These are phyloP conservation scores for Lenwebbia sp. DNA, from an alignment of 345 rosid species.

Conservation along the genomic window DNA sequence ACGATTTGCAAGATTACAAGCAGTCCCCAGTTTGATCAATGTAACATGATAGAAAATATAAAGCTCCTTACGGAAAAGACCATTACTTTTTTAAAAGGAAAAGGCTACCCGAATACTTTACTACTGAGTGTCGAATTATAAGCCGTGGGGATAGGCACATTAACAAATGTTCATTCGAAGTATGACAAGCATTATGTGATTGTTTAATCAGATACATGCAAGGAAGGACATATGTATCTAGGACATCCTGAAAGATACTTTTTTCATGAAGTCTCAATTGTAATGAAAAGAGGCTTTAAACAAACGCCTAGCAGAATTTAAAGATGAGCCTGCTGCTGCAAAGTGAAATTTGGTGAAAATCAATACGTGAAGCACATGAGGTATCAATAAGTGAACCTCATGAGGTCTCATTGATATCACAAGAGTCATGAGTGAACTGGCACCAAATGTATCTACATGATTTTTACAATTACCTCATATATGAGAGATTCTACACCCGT, in stretches of 20 bases:
- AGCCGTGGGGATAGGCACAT: neutral
- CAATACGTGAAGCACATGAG: neutral
- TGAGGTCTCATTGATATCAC: neutral
- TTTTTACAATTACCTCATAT: conserved; percentile 44
- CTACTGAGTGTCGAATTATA: neutral
- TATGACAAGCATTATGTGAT: neutral
- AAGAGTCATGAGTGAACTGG: neutral
- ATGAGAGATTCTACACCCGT: conserved; percentile 55
- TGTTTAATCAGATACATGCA: neutral
- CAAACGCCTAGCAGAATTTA: neutral
- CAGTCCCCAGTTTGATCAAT: neutral
- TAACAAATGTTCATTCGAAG: neutral
- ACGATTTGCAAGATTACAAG: neutral
- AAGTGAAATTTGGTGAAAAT: neutral
- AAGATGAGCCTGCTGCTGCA: neutral
- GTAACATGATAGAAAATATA: neutral
- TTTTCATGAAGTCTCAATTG: neutral
- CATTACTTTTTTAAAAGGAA: neutral
- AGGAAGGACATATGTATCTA: neutral
- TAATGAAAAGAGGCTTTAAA: neutral
- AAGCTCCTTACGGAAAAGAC: neutral
- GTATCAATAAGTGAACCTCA: neutral
- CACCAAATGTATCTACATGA: neutral
- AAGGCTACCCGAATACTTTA: neutral
- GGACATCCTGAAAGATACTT: neutral